These are phyloP conservation scores for Aquilaria agallochum DNA, from an alignment of 441 rosid species.

Conservation along the genomic window DNA sequence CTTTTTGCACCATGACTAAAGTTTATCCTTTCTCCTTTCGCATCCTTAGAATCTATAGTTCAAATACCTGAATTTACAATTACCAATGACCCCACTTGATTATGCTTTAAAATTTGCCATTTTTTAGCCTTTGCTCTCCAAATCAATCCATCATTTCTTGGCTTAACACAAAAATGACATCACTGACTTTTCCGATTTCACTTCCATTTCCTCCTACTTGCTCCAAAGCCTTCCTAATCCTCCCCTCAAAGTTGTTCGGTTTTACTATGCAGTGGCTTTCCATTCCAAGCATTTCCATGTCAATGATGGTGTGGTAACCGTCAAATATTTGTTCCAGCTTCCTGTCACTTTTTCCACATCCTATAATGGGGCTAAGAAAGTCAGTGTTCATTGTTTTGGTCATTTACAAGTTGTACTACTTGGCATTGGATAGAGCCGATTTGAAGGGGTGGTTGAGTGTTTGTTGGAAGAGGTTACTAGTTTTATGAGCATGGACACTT, in stretches of 20 bases:
- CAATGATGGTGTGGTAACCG: conserved; percentile 17
- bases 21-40: too few relatives aligned
- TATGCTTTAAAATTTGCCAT: too few relatives aligned
- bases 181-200: conserved; percentile 54
- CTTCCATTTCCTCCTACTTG: conserved; percentile 54
- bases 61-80: too few relatives aligned
- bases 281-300: conserved; percentile 30
- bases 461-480: conserved; percentile 50
- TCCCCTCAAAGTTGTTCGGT: conserved; percentile 62
- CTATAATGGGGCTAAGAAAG: conserved; percentile 33
- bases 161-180: conserved; percentile 38
- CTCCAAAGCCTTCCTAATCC: conserved; percentile 48
- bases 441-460: conserved; percentile 34
- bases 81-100: too few relatives aligned
- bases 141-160: conserved; percentile 15
- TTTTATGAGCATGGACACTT: conserved; percentile 69
- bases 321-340: conserved; percentile 52
- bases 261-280: conserved; percentile 51
- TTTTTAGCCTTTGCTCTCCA: too few relatives aligned
- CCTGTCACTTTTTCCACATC: conserved; percentile 45
- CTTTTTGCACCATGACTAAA: too few relatives aligned
- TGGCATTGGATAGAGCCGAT: conserved; percentile 11
- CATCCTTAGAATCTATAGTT: too few relatives aligned
- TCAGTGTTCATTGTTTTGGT: conserved; percentile 56
- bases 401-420: conserved; percentile 37